A percentile compares a stretch with the other conserved stretches of the same genome.
Conservation (phyloP, 225 moss, liverwort and hornwort species). For the Pleurozium schreberi region DNA sequence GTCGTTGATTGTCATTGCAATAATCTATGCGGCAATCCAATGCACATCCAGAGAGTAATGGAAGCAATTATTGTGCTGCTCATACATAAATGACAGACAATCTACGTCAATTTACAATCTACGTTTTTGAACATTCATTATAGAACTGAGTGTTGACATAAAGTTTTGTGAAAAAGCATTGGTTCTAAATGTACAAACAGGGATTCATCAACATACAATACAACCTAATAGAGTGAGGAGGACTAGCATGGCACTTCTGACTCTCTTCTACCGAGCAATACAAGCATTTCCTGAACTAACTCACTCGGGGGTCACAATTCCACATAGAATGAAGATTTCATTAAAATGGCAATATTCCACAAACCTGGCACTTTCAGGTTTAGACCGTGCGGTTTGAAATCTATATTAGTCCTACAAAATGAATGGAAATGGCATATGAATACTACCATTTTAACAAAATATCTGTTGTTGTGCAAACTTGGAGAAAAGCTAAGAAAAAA, state of each 20-base stretch:
- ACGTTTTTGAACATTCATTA: neutral
- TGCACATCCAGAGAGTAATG: neutral
- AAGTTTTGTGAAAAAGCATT: neutral
- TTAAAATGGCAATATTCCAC: no score
- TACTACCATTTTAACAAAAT: no score
- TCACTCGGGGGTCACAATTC: neutral
- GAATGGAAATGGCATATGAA: no score
- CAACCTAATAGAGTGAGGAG: neutral
- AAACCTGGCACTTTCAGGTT: no score
- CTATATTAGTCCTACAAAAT: no score
- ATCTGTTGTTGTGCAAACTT: constrained; percentile 47
- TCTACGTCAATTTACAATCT: neutral
- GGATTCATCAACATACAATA: neutral
- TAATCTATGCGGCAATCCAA: neutral
- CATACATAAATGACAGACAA: neutral
- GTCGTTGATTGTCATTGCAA: neutral
- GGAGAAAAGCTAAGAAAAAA: constrained; percentile 52
- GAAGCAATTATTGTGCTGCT: neutral
- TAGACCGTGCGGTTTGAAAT: no score
- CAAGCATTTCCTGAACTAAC: neutral
- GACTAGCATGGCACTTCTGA: neutral
- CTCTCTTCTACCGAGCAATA: neutral
- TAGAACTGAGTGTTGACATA: neutral
- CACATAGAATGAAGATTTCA: no score
- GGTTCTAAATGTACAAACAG: neutral